Evolutionary conservation across 768 basidiomycete species (phyloP).

Genomic region (Naganishia randhawae): DNA sequence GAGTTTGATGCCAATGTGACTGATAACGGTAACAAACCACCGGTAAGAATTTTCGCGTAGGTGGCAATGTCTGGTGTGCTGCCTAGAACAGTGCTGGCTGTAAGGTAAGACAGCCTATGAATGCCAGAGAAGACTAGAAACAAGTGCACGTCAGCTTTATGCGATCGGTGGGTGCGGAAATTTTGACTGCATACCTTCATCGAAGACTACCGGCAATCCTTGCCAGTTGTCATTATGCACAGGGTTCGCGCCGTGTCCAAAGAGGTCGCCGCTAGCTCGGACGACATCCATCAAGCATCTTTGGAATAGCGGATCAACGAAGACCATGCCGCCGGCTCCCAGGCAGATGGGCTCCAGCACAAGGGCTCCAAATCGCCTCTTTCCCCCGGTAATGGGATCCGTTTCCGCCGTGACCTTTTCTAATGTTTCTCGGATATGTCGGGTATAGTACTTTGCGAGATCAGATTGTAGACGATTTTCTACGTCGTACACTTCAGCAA

Average conservation of each 20-base stretch:
- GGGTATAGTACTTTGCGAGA: constrained; percentile 64
- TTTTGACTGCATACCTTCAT: constrained; percentile 59
- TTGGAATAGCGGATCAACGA: constrained; percentile 96
- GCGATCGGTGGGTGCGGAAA: neutral
- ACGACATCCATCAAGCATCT: constrained; percentile 77
- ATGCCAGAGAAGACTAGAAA: constrained; percentile 76
- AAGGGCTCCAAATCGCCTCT: constrained; percentile 58
- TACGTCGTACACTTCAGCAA: constrained; percentile 69
- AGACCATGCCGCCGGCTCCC: constrained; percentile 95
- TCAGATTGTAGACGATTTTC: constrained; percentile 59
- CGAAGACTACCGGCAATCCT: constrained; percentile 85
- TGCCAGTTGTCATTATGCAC: constrained; percentile 53
- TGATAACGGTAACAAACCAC: constrained; percentile 81
- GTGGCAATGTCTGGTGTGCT: constrained; percentile 79
- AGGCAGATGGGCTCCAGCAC: constrained; percentile 88
- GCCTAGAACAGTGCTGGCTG: constrained; percentile 61
- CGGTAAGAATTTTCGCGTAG: constrained; percentile 88
- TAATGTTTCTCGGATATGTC: constrained; percentile 60
- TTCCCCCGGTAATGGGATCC: constrained; percentile 24
- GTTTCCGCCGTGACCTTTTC: constrained; percentile 39
- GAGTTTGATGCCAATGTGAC: constrained; percentile 75
- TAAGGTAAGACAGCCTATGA: constrained; percentile 75
- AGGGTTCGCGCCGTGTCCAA: constrained; percentile 40
- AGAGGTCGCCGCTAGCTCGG: constrained; percentile 55
- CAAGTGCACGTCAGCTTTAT: neutral